phyloP scores from a whole-genome alignment of 2,329 filamentous ascomycete genomes.

The Chaetomium strumarium region DNA sequence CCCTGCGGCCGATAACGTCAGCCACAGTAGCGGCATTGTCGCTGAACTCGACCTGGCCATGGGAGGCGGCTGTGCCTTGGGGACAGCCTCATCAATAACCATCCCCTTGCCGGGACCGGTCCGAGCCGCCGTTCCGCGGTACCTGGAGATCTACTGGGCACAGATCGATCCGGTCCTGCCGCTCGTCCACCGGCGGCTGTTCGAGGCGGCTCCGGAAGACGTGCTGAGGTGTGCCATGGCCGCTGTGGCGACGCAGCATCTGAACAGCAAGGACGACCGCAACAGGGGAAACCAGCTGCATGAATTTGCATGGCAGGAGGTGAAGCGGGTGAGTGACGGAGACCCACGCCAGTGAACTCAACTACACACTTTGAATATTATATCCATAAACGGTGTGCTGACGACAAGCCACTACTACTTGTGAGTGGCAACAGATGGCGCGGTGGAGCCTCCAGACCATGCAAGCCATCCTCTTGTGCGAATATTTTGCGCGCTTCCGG shows the following conservation, averaged over 20 bases:
- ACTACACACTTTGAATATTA: not conserved
- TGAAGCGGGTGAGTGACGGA: slow-evolving; percentile 42
- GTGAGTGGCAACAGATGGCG: slow-evolving; percentile 36
- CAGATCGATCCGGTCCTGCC: slow-evolving; percentile 44
- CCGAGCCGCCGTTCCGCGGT: slow-evolving; percentile 41
- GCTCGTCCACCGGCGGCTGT: slow-evolving; percentile 44
- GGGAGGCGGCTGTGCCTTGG: slow-evolving; percentile 19
- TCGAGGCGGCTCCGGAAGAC: slow-evolving; percentile 39
- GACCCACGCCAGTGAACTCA: not conserved
- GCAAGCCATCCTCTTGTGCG: slow-evolving; percentile 50
- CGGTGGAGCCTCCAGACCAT: slow-evolving; percentile 46
- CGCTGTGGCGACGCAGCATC: slow-evolving; percentile 48
- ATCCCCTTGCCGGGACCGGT: slow-evolving; percentile 33
- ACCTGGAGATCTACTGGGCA: slow-evolving; percentile 50
- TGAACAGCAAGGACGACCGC: slow-evolving; percentile 44
- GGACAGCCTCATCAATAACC: slow-evolving; percentile 24
- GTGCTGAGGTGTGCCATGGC: slow-evolving; percentile 50
- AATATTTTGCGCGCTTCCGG: slow-evolving; percentile 50
- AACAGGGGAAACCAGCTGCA: slow-evolving; percentile 46
- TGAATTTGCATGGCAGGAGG: slow-evolving; percentile 45
- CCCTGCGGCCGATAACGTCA: slow-evolving; percentile 14
- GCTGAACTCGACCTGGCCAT: slow-evolving; percentile 31
- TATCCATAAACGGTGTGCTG: slow-evolving; percentile 4
- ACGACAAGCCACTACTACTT: slow-evolving; percentile 13
- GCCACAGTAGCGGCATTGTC: slow-evolving; percentile 28